Base-by-base conservation (phyloP, 768 basidiomycete genomes). In the Mycena venus region DNA sequence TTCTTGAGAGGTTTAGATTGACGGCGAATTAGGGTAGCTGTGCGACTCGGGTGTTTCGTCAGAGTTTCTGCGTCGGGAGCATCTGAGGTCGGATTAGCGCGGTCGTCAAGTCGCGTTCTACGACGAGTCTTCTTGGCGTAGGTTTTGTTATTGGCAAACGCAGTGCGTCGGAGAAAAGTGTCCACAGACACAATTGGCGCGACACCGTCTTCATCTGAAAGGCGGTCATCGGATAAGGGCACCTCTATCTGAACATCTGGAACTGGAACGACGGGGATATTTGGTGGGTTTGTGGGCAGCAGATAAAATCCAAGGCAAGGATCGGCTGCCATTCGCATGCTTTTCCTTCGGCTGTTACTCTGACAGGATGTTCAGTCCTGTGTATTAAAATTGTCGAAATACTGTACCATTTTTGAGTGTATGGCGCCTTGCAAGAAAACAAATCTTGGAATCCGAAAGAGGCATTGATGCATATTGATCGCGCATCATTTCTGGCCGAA, bases 281-380 rank as follows among this genome's bases (percentile, higher is more conserved):
- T 59, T 21, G 55, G 34, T 27, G 47, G 11, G 53, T 23, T n/a
- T 19, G 61, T 12, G 42, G 72, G 49, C 15, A 51, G 25, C 27
- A 67, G 23, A 29, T 75, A 75, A 34, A 72, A 75, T 32, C 75
- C 70, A 2, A 75, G 70, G 74, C 65, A 76, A 68, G 55, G 78
- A 29, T 75, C 75, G 2, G 75, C 75, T 0, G 75, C 75, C 1
- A 56, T 66, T 6, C 75, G 70, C 70, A 72, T 72, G 21, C 61
- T 64, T 61, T 69, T 72, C 59, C 65, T 55, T 67, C 72, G 21
- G 25, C 42, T 63, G 36, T 62, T 42, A n/a, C 61, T 65, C 70
- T 72, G 60, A 19, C 27, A 21, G 29, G 42, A 21, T 11, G 56
- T 40, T 31, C n/a, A n/a, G 42, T 27, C n/a, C 12, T 23, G 40